Evolutionary conservation across 805 yeast genomes (phyloP), one percentile per base, ranked within the genome.

Genomic region (Pichia sporocuriosa): DNA sequence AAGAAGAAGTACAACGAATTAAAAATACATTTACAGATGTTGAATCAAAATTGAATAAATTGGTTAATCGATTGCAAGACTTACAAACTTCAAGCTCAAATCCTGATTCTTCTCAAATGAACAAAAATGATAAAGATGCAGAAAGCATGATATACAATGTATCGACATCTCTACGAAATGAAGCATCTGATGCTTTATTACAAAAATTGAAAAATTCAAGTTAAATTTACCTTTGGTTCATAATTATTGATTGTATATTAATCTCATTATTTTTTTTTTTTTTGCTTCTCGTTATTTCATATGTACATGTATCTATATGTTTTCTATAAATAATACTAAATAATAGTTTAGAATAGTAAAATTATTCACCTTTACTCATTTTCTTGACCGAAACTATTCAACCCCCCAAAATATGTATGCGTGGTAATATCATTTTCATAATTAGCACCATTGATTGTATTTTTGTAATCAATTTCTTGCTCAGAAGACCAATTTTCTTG

Each of bases 11-110:
- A 8, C 58, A 55, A 5, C 52, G 54, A 25, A 72, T 77, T 12
- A 69, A 71, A 28, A 53, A 48, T 13, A 69, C 70, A 4, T 64
- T 71, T 37, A 39, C 48, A 7, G 64, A 61, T 3, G 65, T 75
- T 16, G 72, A 68, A 44, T 45, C 45, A 4, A 63, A 63, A 42
- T 61, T 76, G 17, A 44, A 52, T 32, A 39, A 47, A 47, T 42
- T 58, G 10, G 41, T 26, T n/a, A 20, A 22, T 10, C 27, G 29
- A 11, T 10, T 40, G 8, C 26, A 23, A 19, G 13, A 21, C 2
- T 6, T 10, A 16, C 35, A 40, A 21, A 13, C 17, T 30, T 29
- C 27, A 24, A 21, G 26, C 20, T 5, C 10, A 13, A n/a, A 39
- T 21, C 3, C 26, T 21, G 36, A 27, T 7, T 12, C 7, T 5